These are phyloP conservation scores for Vigna trinervia DNA, from an alignment of 306 rosid genomes.

Conservation along the genomic window DNA sequence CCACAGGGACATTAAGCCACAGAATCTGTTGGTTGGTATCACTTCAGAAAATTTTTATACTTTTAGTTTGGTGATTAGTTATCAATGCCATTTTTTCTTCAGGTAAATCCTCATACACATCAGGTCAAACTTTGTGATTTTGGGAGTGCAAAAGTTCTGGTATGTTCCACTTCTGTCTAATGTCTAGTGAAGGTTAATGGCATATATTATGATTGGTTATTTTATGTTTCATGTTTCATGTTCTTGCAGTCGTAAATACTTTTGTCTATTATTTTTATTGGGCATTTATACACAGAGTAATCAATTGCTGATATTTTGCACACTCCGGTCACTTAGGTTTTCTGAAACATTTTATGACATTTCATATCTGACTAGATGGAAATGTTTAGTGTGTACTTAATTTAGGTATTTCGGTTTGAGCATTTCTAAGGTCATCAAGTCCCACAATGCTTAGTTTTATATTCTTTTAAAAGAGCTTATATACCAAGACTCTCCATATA, in stretches of 20 bases:
- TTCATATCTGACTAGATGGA: not conserved
- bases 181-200: not conserved
- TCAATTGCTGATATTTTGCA: not conserved
- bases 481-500: too few species aligned
- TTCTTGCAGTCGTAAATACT: not conserved
- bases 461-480: too few species aligned
- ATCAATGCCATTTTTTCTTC: conserved; percentile 38
- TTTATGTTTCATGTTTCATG: not conserved
- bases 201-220: not conserved
- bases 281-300: not conserved
- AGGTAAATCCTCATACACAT: conserved; percentile 79
- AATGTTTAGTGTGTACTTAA: not conserved
- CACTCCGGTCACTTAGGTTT: not conserved
- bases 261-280: not conserved
- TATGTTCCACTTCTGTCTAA: conserved; percentile 45
- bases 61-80: conserved; percentile 6
- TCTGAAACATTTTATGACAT: not conserved
- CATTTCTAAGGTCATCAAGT: too few species aligned
- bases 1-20: conserved; percentile 75
- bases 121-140: conserved; percentile 49
- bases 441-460: too few species aligned
- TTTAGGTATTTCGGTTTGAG: not conserved
- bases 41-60: not conserved
- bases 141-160: conserved; percentile 90
- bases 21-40: conserved; percentile 67